Evolutionary conservation across 2,329 filamentous ascomycete species (phyloP), one percentile per base, ranked within the genome.

Genomic region (Botryotinia narcissicola): DNA sequence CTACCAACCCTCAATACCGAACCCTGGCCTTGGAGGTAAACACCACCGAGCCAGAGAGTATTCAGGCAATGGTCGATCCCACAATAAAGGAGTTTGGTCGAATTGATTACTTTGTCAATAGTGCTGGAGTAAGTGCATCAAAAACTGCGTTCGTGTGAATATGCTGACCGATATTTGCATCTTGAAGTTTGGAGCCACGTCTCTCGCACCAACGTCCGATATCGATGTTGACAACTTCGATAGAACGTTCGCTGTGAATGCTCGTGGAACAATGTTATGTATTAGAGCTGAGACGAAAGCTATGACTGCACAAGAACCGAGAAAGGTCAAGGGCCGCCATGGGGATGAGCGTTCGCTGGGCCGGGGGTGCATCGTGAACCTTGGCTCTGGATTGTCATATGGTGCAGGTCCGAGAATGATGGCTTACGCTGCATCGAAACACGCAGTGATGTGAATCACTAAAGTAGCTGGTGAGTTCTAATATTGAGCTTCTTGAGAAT

Each of bases 101-200:
- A 61, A 83, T 89, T 25, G 85, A 88, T 75, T 86, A 87, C 9
- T 85, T 86, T 32, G 85, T 86, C 8, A 88, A 90, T 68, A 82
- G 87, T 8, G 88, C 88, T 0, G 76, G 76, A 22, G 75, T 77
- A 18, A 32, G 40, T 59, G 12, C 18, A 35, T 12, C 29, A 4
- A 35, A 59, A 20, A 59, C 54, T 32, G 7, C 35, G 16, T 46
- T 46, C 37, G 1, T 32, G 4, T 32, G 4, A 46, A 22, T 46
- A 2, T 22, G 8, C n/a, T 64, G 44, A 74, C 73, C 1, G 9
- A 62, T 37, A 29, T 35, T 35, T 35, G 32, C 4, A 35, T 5
- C 32, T 32, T 63, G 6, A 29, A 63, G 61, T 40, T 63, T 63
- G 61, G 61, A 32, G 40, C 61, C 1, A 63, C 37, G 29, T 63